Evolutionary conservation across 2,329 filamentous ascomycete genomes (phyloP).

Genomic region (Colletotrichum trifolii): DNA sequence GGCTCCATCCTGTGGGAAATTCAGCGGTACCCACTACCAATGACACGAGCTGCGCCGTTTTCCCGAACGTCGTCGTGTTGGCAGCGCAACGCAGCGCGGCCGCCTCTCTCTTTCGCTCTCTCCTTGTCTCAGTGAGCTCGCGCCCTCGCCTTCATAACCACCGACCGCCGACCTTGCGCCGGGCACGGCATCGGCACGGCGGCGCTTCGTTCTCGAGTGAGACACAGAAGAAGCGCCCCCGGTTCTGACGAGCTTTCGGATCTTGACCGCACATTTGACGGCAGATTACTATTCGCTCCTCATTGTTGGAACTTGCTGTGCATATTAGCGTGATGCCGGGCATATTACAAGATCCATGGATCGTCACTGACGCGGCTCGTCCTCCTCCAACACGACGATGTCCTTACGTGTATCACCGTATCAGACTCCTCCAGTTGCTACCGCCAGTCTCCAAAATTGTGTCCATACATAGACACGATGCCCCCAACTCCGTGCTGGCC

Average conservation of each 20-base stretch:
- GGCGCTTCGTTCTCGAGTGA: background rate
- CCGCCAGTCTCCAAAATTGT: too few species aligned
- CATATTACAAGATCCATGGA: conserved; percentile 21
- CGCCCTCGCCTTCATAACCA: background rate
- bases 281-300: conserved; percentile 21
- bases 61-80: conserved; percentile 17
- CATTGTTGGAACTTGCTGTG: conserved; percentile 6
- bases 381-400: background rate
- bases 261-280: conserved; percentile 25
- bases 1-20: conserved; percentile 14
- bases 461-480: too few species aligned
- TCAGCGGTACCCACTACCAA: conserved; percentile 14
- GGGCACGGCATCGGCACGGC: too few species aligned
- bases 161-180: background rate
- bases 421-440: background rate
- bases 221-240: too few species aligned
- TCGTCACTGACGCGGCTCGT: conserved; percentile 19
- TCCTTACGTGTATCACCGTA: too few species aligned
- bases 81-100: conserved; percentile 9
- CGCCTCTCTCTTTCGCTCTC: background rate
- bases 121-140: background rate
- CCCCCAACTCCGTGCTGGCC: too few species aligned
- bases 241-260: conserved; percentile 10
- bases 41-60: conserved; percentile 20
- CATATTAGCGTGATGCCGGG: conserved; percentile 17